These are phyloP conservation scores for Paracoccidioides brasiliensis DNA, from an alignment of 2,329 filamentous ascomycete genomes.

Conservation along the genomic window DNA sequence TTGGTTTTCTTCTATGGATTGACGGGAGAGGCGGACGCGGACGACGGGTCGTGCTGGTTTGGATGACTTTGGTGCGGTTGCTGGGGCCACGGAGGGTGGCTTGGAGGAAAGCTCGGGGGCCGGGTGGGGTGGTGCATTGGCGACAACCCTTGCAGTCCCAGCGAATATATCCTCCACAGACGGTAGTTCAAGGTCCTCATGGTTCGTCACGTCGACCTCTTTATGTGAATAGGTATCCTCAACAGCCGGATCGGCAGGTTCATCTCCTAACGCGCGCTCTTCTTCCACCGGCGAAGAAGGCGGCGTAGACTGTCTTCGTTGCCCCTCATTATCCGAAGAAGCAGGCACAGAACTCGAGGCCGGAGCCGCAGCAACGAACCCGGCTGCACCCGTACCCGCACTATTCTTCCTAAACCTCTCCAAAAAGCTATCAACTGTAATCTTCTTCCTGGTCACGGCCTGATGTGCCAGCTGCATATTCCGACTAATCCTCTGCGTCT, in stretches of 20 bases:
- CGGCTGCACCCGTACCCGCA: constrained; percentile 19
- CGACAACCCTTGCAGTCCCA: neutral
- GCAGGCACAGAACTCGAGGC: constrained; percentile 22
- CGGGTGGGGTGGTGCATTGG: neutral
- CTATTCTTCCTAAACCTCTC: constrained; percentile 65
- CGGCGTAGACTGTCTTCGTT: constrained; percentile 45
- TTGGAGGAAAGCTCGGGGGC: neutral
- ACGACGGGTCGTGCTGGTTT: constrained; percentile 19
- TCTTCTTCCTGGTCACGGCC: constrained; percentile 81
- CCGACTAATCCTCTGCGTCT: constrained; percentile 80
- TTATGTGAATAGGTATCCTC: neutral
- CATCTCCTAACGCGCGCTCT: constrained; percentile 12
- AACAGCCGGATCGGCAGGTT: neutral
- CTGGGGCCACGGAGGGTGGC: neutral
- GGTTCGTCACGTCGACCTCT: neutral
- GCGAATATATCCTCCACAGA: constrained; percentile 3
- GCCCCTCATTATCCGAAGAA: constrained; percentile 31
- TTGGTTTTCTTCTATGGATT: constrained; percentile 23
- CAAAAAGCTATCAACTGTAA: constrained; percentile 70
- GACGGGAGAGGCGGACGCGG: constrained; percentile 29
- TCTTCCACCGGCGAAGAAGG: constrained; percentile 51
- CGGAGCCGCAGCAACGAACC: constrained; percentile 13
- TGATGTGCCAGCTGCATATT: constrained; percentile 87
- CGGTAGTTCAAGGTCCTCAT: neutral
- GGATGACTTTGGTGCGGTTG: neutral